Evolutionary conservation across 2,329 filamentous ascomycete genomes (phyloP), one percentile per base, ranked within the genome.

Genomic region (Hymenoscyphus infarciens): DNA sequence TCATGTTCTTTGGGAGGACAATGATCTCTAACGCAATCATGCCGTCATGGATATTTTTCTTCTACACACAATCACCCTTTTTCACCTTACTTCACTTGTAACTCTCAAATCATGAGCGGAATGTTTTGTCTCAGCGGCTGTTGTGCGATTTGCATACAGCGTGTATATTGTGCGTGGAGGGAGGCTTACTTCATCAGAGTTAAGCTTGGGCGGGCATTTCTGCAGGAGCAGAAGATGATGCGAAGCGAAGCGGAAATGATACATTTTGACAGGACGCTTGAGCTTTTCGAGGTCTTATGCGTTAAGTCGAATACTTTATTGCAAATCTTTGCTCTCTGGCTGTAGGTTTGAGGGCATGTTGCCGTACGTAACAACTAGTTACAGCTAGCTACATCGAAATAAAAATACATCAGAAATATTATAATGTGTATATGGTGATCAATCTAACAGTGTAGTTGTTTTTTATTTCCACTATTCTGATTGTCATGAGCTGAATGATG

Each of bases 1-100:
- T 29, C 25, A 31, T 52, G 42, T 49, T 33, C 57, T 39, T 39
- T 22, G 56, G 52, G 52, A 54, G 31, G 62, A 42, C 56, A 59
- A 29, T 19, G 13, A 57, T 59, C 61, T 64, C 19, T 53, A 66
- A 63, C 67, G 49, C n/a, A 8, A 39, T 53, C n/a, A 31, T 69
- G 68, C 67, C 68, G 65, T 66, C 57, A 63, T 61, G 55, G 61
- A 61, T 52, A 61, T 61, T 65, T 72, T 71, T 68, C 63, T 67
- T 71, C 65, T 69, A 64, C 63, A 60, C 53, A 42, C 67, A 68
- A 58, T 59, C 63, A 62, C 63, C 59, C 57, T 62, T 67, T 72
- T 72, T 66, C 64, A 66, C 62, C 61, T 63, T 72, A 72, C 45
- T 52, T 52, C 68, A 69, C 63, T 71, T 73, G 71, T 73, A 73